Percentiles rank a stretch among this genome's conserved stretches.
Conservation (phyloP, 1,139 yeast genomes). For the Williopsis jadinii region DNA sequence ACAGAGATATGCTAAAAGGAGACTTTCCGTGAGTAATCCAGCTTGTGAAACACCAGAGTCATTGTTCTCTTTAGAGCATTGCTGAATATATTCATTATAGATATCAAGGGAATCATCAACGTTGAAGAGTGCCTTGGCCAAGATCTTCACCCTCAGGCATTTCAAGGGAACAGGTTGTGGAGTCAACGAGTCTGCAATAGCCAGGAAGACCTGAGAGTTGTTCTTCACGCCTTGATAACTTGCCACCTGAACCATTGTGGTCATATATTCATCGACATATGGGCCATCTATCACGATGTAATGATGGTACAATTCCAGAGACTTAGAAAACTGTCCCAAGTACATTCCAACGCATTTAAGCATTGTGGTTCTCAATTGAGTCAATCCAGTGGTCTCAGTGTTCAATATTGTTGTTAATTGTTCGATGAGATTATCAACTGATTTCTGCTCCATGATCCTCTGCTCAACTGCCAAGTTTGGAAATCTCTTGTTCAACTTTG, state of each 20-base stretch:
- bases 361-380: slow-evolving; percentile 10
- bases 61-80: slow-evolving; percentile 27
- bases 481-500: background rate
- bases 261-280: slow-evolving; percentile 30
- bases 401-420: slow-evolving; percentile 4
- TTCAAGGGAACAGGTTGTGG: slow-evolving; percentile 29
- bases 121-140: slow-evolving; percentile 40
- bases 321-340: slow-evolving; percentile 29
- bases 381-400: slow-evolving; percentile 2
- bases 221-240: slow-evolving; percentile 37
- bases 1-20: slow-evolving; percentile 41
- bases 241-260: slow-evolving; percentile 30
- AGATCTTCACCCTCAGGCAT: slow-evolving; percentile 37
- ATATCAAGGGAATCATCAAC: slow-evolving; percentile 39
- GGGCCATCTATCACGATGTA: slow-evolving; percentile 35
- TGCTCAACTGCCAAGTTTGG: background rate
- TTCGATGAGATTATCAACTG: slow-evolving; percentile 1
- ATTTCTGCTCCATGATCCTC: no score
- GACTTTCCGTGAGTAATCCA: slow-evolving; percentile 46
- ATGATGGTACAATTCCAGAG: slow-evolving; percentile 41
- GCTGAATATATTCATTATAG: slow-evolving; percentile 43
- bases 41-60: slow-evolving; percentile 34
- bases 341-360: slow-evolving; percentile 35
- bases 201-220: slow-evolving; percentile 26
- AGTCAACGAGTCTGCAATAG: slow-evolving; percentile 41